Base-by-base conservation (phyloP, 495 filamentous ascomycete genomes). In the Neohortaea acidophila region DNA sequence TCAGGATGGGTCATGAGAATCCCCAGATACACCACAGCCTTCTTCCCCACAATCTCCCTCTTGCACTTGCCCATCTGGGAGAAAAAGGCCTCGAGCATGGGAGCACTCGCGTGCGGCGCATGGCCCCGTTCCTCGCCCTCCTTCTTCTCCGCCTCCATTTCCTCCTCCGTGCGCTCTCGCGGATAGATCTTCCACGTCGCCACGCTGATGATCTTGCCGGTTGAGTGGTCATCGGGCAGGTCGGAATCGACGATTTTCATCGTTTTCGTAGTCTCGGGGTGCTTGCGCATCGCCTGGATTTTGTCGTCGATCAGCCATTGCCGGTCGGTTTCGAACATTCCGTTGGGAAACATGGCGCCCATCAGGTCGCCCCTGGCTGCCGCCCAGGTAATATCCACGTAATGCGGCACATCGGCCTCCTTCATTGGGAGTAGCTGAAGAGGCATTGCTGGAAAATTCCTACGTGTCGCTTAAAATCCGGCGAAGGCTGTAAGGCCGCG, bases 171-270 rank as follows among this genome's bases (percentile, higher is more conserved):
- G 10, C 44, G 29, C 8, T 38, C n/a, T 13, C 38, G 20, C 24
- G 42, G 26, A 25, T 43, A 44, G 28, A 49, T 15, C 10, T 33
- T 17, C 46, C 47, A 49, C 7, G 36, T 25, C 14, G 41, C 21
- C 14, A 21, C 13, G 4, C 36, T 43, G 28, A 47, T 33, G 2
- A 43, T 41, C 30, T 42, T 32, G 32, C 22, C 3, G 25, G 29
- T 12, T 4, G 33, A 19, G 14, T 30, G 28, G 19, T 33, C 26
- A 11, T 43, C 38, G 10, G 41, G 36, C 2, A 43, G 21, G 35
- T 40, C 36, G 3, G 39, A 27, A 28, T 51, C 48, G 24, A 48
- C 22, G 22, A 44, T 36, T 22, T 51, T 51, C 18, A 33, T 23
- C 26, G 33, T 36, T 20, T 30, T 19, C 30, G 17, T 31, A 11